These are phyloP conservation scores for Arabis hirsuta DNA, from an alignment of 345 rosid genomes.

Conservation along the genomic window DNA sequence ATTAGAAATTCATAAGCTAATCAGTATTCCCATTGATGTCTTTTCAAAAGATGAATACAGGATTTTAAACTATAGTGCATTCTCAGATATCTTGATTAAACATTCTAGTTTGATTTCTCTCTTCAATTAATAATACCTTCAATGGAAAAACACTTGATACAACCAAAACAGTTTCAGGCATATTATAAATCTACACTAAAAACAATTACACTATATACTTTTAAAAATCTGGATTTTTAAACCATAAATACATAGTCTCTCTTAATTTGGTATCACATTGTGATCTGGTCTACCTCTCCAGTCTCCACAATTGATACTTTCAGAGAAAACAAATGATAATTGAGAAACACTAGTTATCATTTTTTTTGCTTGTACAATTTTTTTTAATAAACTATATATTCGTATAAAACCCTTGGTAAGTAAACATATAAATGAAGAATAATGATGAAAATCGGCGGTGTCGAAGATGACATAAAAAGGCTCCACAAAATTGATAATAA, in stretches of 20 bases:
- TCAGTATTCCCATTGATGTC: not conserved
- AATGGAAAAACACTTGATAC: not conserved
- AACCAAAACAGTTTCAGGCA: not conserved
- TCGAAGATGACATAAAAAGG: slow-evolving; percentile 36
- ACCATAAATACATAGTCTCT: not conserved
- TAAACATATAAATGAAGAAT: not conserved
- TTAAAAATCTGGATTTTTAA: too few relatives aligned
- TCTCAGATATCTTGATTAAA: not conserved
- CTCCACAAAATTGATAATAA: slow-evolving; percentile 37
- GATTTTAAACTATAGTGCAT: not conserved
- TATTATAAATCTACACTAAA: not conserved
- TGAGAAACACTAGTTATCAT: not conserved
- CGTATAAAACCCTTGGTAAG: slow-evolving; percentile 7
- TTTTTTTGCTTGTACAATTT: not conserved
- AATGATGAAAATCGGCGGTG: slow-evolving; percentile 31
- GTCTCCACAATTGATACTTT: not conserved
- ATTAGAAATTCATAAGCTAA: not conserved
- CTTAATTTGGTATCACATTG: not conserved
- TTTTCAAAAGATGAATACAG: not conserved
- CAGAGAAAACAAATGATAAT: too few relatives aligned
- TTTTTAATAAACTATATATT: not conserved
- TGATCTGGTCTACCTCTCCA: not conserved
- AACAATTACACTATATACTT: not conserved
- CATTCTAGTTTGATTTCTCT: not conserved
- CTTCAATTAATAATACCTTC: not conserved